Evolutionary conservation across 2,329 filamentous ascomycete genomes (phyloP), one percentile per base, ranked within the genome.

Genomic region (Bimuria novae-zelandiae): DNA sequence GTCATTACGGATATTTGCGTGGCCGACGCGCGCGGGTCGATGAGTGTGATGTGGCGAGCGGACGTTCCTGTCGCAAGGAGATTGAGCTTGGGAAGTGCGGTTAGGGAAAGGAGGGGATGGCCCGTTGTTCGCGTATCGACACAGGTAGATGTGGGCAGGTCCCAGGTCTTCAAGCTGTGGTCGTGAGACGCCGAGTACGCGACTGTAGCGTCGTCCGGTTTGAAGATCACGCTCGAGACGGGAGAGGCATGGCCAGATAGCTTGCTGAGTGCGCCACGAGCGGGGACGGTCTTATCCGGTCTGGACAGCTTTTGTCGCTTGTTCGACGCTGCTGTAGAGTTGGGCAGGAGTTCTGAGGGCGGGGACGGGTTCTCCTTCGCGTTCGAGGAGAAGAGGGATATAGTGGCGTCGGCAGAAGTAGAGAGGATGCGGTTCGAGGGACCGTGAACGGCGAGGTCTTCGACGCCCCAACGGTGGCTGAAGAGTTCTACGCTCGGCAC

Each of bases 151-250:
- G 93, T 97, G 0, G 92, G 87, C 41, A 99, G 82, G 77, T 99
- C 94, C 77, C 96, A 89, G 0, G 94, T 97, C 59, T 88, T 88
- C 63, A 97, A 80, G 1, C 89, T 89, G 79, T 96, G 92, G 77
- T 99, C 95, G 77, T 90, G 89, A 16, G 92, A 96, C 19, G 87
- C 86, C 1, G 91, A 93, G 80, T 99, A 97, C 41, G 89, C 93
- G 35, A 97, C 90, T 12, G 90, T 96, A 10, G 86, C 77, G 75
- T 97, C 93, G 49, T 85, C 82, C 4, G 88, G 88, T 75, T 96
- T 90, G 79, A 99, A 97, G 42, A 91, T 82, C 32, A 88, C 89
- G 49, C 88, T 89, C 1, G 89, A 90, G 39, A 92, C 90, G 39
- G 89, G 83, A 10, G 86, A 82, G 51, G 84, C 84, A 81, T 97